phyloP scores from a whole-genome alignment of 169 alveolate species.

The Plasmodium coatneyi region DNA sequence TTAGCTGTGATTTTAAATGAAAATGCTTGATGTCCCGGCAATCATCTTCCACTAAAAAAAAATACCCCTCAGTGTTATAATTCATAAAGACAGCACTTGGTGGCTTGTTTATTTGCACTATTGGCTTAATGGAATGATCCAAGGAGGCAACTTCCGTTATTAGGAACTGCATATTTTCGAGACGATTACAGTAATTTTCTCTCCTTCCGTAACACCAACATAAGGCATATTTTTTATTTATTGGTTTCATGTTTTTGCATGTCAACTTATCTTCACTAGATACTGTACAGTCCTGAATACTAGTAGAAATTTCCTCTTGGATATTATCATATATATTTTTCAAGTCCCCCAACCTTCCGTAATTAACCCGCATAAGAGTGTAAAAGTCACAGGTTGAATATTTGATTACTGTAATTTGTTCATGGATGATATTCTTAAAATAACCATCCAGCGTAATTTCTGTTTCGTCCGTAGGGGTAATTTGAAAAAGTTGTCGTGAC shows the following conservation, averaged over 20 bases:
- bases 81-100: constrained; percentile 32
- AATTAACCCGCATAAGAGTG: neutral
- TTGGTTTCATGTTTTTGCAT: constrained; percentile 13
- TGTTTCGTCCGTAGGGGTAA: neutral
- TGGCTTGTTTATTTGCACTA: constrained; percentile 40
- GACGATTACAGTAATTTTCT: neutral
- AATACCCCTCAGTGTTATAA: neutral
- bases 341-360: neutral
- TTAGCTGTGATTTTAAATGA: constrained; percentile 28
- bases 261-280: constrained; percentile 25
- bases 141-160: constrained; percentile 37
- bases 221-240: neutral
- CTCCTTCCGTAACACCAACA: constrained; percentile 54
- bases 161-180: neutral
- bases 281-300: constrained; percentile 5
- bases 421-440: constrained; percentile 32
- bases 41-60: constrained; percentile 56
- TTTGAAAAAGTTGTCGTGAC: constrained; percentile 3
- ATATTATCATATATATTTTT: neutral
- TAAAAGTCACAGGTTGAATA: constrained; percentile 28
- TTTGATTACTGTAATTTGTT: constrained; percentile 15
- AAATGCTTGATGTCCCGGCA: constrained; percentile 33
- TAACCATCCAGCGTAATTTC: constrained; percentile 42
- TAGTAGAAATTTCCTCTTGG: constrained; percentile 1
- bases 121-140: constrained; percentile 13